phyloP scores from a whole-genome alignment of 2,329 filamentous ascomycete genomes.

The Arthrobotrys entomopaga region DNA sequence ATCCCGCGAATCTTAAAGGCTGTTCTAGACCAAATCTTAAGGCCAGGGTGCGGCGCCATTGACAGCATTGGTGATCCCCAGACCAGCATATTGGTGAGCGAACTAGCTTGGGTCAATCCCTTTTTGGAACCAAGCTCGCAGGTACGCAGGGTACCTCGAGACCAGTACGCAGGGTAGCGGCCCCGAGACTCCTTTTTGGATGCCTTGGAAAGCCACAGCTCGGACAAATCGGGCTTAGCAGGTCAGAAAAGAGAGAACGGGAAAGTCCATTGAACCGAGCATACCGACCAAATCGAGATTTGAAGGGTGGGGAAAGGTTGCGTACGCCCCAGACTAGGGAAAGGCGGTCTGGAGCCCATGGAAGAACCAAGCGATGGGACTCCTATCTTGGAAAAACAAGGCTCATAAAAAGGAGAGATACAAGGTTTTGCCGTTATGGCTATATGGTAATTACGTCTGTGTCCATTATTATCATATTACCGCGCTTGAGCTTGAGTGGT shows the following conservation, averaged over 20 bases:
- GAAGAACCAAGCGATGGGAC: not conserved
- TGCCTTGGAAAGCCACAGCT: constrained; percentile 33
- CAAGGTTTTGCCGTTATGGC: no score
- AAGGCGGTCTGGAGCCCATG: no score
- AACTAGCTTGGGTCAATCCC: not conserved
- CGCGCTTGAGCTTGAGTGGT: no score
- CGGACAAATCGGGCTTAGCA: constrained; percentile 16
- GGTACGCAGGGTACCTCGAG: no score
- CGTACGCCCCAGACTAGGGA: no score
- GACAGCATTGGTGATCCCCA: constrained; percentile 18
- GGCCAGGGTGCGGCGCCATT: constrained; percentile 35
- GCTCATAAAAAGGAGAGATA: constrained; percentile 32
- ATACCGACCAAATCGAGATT: constrained; percentile 1
- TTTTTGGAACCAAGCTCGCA: no score
- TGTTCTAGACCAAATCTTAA: constrained; percentile 32
- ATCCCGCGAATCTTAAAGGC: constrained; percentile 42
- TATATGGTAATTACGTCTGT: no score
- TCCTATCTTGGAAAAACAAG: not conserved
- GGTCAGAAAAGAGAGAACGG: no score
- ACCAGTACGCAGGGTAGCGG: no score
- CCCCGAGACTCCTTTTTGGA: constrained; percentile 27
- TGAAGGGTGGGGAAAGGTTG: not conserved
- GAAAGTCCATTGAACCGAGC: no score
- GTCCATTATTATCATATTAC: no score
- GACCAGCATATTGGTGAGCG: no score